Percentiles rank a stretch among this genome's conserved stretches.
Conservation (phyloP, 129 eudicot genomes). For the Deinandra increscens region DNA sequence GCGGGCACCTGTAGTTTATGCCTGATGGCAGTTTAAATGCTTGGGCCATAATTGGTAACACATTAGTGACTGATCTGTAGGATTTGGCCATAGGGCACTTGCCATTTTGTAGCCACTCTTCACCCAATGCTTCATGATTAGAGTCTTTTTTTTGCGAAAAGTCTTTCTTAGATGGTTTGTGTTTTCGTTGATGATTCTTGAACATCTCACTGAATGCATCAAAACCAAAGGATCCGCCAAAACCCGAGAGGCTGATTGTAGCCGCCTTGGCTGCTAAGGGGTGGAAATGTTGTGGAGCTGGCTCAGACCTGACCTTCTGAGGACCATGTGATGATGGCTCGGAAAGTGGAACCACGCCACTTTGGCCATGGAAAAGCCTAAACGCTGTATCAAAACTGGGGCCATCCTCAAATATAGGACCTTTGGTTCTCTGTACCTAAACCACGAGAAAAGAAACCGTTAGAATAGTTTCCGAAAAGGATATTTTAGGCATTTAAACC, state of each 20-base stretch:
- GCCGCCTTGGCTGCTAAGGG: conserved; percentile 98
- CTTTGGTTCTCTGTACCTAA: conserved; percentile 73
- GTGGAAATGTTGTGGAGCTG: conserved; percentile 61
- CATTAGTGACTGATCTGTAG: conserved; percentile 70
- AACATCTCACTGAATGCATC: conserved; percentile 74
- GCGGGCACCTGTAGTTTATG: conserved; percentile 64
- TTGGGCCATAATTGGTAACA: conserved; percentile 79
- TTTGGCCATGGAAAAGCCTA: conserved; percentile 85
- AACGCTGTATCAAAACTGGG: conserved; percentile 93
- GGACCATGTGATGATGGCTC: conserved; percentile 47
- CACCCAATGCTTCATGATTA: conserved; percentile 73
- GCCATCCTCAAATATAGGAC: conserved; percentile 98
- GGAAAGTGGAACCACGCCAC: conserved; percentile 93
- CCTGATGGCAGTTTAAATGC: conserved; percentile 81
- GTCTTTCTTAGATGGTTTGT: conserved; percentile 53
- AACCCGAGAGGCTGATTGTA: conserved; percentile 81
- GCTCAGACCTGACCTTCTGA: conserved; percentile 49
- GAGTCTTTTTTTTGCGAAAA: conserved; percentile 67
- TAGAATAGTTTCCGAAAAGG: conserved; percentile 13
- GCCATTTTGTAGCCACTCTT: conserved; percentile 89
- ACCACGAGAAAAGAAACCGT: conserved; percentile 5
- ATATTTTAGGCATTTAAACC: not conserved
- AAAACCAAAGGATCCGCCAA: conserved; percentile 83
- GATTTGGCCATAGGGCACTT: conserved; percentile 96
- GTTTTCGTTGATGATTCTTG: conserved; percentile 62